Evolutionary conservation across 139 green algal genomes (phyloP), one percentile per base, ranked within the genome.

Genomic region (Chlamydomonas sp.): DNA sequence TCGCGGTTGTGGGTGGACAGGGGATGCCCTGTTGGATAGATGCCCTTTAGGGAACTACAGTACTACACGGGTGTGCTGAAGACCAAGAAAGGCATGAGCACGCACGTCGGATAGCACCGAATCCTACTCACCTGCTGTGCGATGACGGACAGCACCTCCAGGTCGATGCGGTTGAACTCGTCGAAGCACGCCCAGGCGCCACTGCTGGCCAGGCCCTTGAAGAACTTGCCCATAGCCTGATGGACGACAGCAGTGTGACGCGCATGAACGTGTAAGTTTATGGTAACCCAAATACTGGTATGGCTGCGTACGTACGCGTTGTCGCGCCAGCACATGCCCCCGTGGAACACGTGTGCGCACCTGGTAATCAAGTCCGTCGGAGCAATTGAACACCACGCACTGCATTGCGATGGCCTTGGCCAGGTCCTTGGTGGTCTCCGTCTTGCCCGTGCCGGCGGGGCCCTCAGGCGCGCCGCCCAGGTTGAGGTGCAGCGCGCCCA

Each of bases 321-420:
- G 10, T 9, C 8, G 8, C 10, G 9, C 8, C 10, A 12, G 64
- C 64, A 16, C 10, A 69, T 9, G 64, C 64, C 10, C 79, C 79
- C 76, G 79, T 3, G 9, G 10, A 69, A 69, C 64, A 1, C 64
- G 64, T 10, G 64, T 69, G 5, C 77, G 3, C 61, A 87, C 83
- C 83, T 86, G 83, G 91, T 97, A 97, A 84, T 98, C 96, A 31
- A 98, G 91, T 8, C 94, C 94, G 85, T 97, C 96, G 18, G 91
- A 95, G 92, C 96, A 98, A 91, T 98, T 98, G 92, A 98, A 98
- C 15, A 98, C 95, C 64, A 98, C 95, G 88, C 95, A 98, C 94
- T 89, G 90, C 93, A 95, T 95, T 63, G 92, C 93, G 31, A 95
- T 94, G 16, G 91, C 92, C 89, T 96, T 96, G 71, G 92, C 93